Conservation (phyloP, 148 eudicot species). For the Silene latifolia region DNA sequence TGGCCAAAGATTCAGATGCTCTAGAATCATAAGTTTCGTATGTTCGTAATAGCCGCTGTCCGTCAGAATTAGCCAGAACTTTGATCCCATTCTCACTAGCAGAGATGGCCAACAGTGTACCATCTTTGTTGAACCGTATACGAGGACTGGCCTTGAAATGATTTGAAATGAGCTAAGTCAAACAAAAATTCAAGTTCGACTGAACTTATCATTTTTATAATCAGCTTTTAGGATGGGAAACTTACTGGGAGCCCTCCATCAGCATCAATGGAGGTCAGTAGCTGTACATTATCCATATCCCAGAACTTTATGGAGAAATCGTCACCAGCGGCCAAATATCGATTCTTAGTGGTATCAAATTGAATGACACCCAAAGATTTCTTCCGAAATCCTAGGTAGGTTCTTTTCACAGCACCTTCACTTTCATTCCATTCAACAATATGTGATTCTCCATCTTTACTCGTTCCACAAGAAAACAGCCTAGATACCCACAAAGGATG, state of each 20-base stretch:
- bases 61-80: slow-evolving; percentile 71
- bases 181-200: not conserved
- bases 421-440: slow-evolving; percentile 95
- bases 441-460: slow-evolving; percentile 79
- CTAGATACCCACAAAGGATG: slow-evolving; percentile 32
- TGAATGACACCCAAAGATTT: slow-evolving; percentile 70
- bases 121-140: slow-evolving; percentile 87
- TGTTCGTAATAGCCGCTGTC: slow-evolving; percentile 57
- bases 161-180: slow-evolving; percentile 17
- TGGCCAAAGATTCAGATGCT: slow-evolving; percentile 54
- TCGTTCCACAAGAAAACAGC: slow-evolving; percentile 86
- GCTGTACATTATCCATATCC: slow-evolving; percentile 87
- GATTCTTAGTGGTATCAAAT: slow-evolving; percentile 69
- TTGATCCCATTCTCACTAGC: slow-evolving; percentile 74
- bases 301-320: slow-evolving; percentile 75
- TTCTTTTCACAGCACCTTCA: slow-evolving; percentile 80
- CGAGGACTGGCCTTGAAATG: slow-evolving; percentile 70
- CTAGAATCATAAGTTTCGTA: slow-evolving; percentile 57
- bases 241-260: slow-evolving; percentile 85
- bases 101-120: slow-evolving; percentile 76
- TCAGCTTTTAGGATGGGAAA: not conserved
- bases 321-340: slow-evolving; percentile 80
- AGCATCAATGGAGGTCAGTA: slow-evolving; percentile 70
- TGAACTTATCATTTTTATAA: not conserved
- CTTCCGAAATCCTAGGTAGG: slow-evolving; percentile 67